Evolutionary conservation across 768 basidiomycete genomes (phyloP).

Genomic region (Pleurotus giganteus): DNA sequence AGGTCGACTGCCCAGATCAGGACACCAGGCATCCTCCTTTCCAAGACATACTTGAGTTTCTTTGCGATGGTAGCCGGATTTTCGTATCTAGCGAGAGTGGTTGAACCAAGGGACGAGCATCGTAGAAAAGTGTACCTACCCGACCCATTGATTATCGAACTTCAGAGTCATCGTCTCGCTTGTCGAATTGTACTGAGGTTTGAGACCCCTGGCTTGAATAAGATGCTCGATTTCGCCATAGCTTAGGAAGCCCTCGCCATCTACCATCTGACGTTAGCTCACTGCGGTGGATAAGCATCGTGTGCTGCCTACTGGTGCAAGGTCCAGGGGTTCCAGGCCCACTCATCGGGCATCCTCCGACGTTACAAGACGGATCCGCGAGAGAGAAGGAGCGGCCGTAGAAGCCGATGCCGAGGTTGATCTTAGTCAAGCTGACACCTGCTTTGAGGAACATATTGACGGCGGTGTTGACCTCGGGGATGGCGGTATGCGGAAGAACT

Average conservation of each 20-base stretch:
- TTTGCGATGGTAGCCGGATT: slow-evolving; percentile 8
- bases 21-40: slow-evolving; percentile 9
- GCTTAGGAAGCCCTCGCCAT: slow-evolving; percentile 7
- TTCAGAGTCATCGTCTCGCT: slow-evolving; percentile 3
- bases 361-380: slow-evolving; percentile 3
- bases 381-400: slow-evolving; percentile 10
- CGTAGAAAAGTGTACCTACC: not conserved
- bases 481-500: slow-evolving; percentile 6
- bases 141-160: slow-evolving; percentile 11
- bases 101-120: not conserved
- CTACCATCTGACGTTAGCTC: not conserved
- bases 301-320: slow-evolving; percentile 3
- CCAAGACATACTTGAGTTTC: slow-evolving; percentile 10
- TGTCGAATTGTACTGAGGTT: slow-evolving; percentile 6
- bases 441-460: slow-evolving; percentile 10
- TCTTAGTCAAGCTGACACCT: slow-evolving; percentile 6
- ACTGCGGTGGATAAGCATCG: not conserved
- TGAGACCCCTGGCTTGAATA: slow-evolving; percentile 8
- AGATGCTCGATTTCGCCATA: slow-evolving; percentile 11
- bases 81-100: slow-evolving; percentile 4
- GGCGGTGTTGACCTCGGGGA: slow-evolving; percentile 8
- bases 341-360: slow-evolving; percentile 6
- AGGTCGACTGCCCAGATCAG: slow-evolving; percentile 12
- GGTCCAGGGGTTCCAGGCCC: not conserved
- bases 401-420: slow-evolving; percentile 11